Evolutionary conservation across 2,329 filamentous ascomycete genomes (phyloP).

Genomic region (Fulvia fulva): DNA sequence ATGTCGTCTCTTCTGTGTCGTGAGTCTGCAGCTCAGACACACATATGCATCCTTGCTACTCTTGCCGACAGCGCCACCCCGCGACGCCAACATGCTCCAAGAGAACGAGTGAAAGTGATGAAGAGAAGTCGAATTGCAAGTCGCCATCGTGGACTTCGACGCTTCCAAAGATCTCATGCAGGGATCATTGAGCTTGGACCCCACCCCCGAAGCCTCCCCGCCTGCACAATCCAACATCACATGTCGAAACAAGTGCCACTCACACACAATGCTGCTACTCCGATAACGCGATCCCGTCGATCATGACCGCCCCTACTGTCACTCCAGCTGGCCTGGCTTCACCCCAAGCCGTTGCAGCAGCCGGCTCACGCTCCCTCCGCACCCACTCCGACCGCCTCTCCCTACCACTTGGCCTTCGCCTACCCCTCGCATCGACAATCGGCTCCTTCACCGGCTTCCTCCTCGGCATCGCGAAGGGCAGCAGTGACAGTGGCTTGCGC

Average conservation of each 20-base stretch:
- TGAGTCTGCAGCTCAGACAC: conserved; percentile 24
- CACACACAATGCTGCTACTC: background rate
- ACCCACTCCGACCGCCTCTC: conserved; percentile 30
- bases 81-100: conserved; percentile 16
- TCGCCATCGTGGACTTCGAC: background rate
- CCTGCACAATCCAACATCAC: background rate
- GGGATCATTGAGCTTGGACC: background rate
- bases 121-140: background rate
- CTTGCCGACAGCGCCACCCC: conserved; percentile 9
- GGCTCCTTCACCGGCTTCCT: conserved; percentile 27
- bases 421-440: conserved; percentile 27
- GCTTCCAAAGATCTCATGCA: background rate
- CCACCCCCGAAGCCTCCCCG: background rate
- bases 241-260: background rate
- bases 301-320: background rate
- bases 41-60: conserved; percentile 19
- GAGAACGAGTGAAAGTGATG: background rate
- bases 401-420: conserved; percentile 30
- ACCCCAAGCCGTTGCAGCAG: background rate
- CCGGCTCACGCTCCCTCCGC: background rate
- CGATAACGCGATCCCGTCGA: background rate
- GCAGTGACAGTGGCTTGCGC: conserved; percentile 55
- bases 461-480: conserved; percentile 34
- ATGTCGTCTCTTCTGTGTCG: conserved; percentile 9
- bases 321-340: background rate